A percentile compares a stretch with the other conserved stretches of the same genome.
phyloP scores from a whole-genome alignment of 2,329 filamentous ascomycete species.

The Hypocreales sp. region DNA sequence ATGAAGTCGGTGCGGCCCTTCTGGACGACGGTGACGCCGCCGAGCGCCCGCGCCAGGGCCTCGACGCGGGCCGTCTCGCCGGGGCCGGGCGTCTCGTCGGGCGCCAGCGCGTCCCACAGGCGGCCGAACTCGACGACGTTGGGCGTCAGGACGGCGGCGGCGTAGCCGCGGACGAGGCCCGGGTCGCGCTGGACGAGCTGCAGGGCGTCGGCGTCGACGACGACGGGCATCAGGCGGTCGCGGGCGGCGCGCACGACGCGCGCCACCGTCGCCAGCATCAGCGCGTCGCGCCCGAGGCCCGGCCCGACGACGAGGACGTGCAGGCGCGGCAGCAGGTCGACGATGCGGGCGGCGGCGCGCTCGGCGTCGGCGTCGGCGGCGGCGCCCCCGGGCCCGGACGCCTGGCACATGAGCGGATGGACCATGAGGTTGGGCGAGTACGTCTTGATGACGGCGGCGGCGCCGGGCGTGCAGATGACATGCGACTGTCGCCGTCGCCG shows the following conservation, averaged over 20 bases:
- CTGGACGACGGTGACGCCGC: conserved; percentile 80
- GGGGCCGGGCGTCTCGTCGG: conserved; percentile 32
- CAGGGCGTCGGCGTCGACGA: conserved; percentile 84
- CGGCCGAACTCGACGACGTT: conserved; percentile 88
- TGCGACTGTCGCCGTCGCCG: conserved; percentile 58
- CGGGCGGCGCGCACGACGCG: conserved; percentile 67
- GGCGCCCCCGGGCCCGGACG: conserved; percentile 18
- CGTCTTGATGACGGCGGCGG: conserved; percentile 82
- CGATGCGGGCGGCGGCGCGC: conserved; percentile 49
- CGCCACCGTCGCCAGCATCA: conserved; percentile 80
- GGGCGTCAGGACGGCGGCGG: conserved; percentile 75
- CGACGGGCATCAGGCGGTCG: conserved; percentile 57
- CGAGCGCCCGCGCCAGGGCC: conserved; percentile 57
- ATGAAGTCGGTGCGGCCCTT: conserved; percentile 78
- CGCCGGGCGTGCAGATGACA: conserved; percentile 86
- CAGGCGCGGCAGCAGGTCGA: conserved; percentile 69
- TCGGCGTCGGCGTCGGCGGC: conserved; percentile 36
- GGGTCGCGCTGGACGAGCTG: conserved; percentile 62
- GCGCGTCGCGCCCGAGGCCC: conserved; percentile 72
- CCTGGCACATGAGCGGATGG: conserved; percentile 84
- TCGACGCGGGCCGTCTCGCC: conserved; percentile 35
- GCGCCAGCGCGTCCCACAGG: conserved; percentile 57
- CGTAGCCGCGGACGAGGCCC: conserved; percentile 64
- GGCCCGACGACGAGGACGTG: conserved; percentile 91
- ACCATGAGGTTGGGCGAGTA: conserved; percentile 99